Evolutionary conservation across 2,329 filamentous ascomycete species (phyloP).

Genomic region (Colletotrichum falcatum): DNA sequence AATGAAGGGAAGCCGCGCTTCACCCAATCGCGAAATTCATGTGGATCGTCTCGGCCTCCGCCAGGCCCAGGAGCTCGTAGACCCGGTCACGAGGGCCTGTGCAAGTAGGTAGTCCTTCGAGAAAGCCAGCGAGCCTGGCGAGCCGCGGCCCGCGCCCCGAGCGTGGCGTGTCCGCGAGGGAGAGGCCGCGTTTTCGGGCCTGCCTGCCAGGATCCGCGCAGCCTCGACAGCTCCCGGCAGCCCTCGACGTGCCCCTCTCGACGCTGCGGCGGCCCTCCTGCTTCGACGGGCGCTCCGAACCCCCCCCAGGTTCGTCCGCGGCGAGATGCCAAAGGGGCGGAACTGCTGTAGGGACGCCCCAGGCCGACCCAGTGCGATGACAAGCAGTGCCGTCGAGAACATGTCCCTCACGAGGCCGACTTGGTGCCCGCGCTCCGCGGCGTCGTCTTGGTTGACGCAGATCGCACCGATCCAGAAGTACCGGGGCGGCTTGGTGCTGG

Average conservation of each 20-base stretch:
- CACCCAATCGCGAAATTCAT: neutral
- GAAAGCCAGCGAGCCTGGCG: constrained; percentile 42
- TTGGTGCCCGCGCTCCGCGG: constrained; percentile 51
- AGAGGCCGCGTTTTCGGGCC: constrained; percentile 13
- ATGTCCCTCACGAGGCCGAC: constrained; percentile 54
- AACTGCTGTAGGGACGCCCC: neutral
- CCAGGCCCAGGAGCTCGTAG: constrained; percentile 44
- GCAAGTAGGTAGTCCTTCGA: constrained; percentile 38
- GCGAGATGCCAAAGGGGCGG: constrained; percentile 20
- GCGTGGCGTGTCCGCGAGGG: constrained; percentile 24
- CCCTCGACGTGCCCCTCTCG: constrained; percentile 4
- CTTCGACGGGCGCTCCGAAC: constrained; percentile 21
- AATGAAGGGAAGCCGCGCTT: neutral
- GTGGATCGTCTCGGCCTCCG: neutral
- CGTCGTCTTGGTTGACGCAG: constrained; percentile 54
- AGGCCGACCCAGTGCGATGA: constrained; percentile 53
- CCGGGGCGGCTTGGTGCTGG: neutral
- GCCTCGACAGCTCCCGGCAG: constrained; percentile 18
- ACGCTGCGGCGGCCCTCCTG: constrained; percentile 15
- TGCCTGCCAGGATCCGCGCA: constrained; percentile 7
- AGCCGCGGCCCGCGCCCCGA: constrained; percentile 40
- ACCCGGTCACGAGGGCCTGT: constrained; percentile 44
- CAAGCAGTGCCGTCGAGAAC: constrained; percentile 49
- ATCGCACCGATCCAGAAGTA: constrained; percentile 55
- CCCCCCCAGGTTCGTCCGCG: constrained; percentile 20